Conservation (phyloP, 75 land plant species). For the Chamaecyparis obtusa region DNA sequence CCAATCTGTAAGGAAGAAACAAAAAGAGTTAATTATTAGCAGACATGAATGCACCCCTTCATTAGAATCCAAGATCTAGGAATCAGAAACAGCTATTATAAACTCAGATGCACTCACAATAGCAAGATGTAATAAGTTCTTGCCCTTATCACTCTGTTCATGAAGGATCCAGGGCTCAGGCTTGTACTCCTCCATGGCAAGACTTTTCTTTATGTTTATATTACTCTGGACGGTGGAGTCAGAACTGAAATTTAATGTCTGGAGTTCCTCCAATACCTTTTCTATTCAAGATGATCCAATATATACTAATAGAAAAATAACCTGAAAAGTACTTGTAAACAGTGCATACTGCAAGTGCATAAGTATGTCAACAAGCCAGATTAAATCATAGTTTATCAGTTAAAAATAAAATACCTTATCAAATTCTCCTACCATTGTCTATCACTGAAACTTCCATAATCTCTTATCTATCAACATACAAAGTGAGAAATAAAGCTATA, state of each 20-base stretch:
- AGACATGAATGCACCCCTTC: background rate
- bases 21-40: background rate
- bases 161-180: slow-evolving; percentile 88
- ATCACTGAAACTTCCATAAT: background rate
- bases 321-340: no score
- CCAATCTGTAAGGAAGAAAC: slow-evolving; percentile 61
- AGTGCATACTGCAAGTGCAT: no score
- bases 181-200: slow-evolving; percentile 43
- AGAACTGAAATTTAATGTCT: background rate
- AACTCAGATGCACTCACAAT: slow-evolving; percentile 56
- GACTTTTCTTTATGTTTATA: slow-evolving; percentile 3
- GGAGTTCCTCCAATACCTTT: slow-evolving; percentile 16
- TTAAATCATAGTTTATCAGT: no score
- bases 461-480: no score
- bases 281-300: slow-evolving; percentile 16
- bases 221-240: background rate
- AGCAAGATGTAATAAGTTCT: slow-evolving; percentile 79
- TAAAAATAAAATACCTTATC: no score
- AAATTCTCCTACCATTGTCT: no score
- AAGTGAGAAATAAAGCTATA: no score
- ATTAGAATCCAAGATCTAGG: background rate
- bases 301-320: no score
- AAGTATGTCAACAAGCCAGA: no score
- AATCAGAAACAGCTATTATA: background rate
- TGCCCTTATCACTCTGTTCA: slow-evolving; percentile 24